A percentile compares a stretch with the other conserved stretches of the same genome.
Evolutionary conservation across 164 flowering plant species (phyloP).

Genomic region (Macadamia tetraphylla): DNA sequence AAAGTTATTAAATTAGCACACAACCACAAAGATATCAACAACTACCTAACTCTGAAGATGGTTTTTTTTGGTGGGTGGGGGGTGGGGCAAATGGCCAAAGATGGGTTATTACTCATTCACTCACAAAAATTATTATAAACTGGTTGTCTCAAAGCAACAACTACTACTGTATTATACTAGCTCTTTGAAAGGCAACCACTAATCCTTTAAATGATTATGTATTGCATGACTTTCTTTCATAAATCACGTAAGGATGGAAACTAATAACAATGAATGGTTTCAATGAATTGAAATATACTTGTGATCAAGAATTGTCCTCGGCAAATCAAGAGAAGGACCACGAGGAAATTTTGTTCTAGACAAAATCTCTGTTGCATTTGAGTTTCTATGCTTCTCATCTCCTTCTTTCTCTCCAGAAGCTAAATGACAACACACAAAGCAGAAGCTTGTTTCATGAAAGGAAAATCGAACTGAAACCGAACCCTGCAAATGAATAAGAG

Average conservation of each 20-base stretch:
- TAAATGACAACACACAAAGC: slow-evolving; percentile 73
- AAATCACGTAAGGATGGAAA: not conserved
- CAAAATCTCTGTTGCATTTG: slow-evolving; percentile 46
- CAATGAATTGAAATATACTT: slow-evolving; percentile 32
- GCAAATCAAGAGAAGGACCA: slow-evolving; percentile 45
- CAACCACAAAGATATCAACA: slow-evolving; percentile 2
- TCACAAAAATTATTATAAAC: not conserved
- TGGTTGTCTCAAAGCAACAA: too few species aligned
- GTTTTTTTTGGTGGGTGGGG: too few species aligned
- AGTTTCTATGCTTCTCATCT: slow-evolving; percentile 50
- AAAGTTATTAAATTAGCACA: not conserved
- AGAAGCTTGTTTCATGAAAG: slow-evolving; percentile 68
- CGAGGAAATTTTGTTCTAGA: slow-evolving; percentile 50
- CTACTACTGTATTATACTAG: too few species aligned
- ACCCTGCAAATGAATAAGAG: slow-evolving; percentile 38
- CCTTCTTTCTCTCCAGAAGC: slow-evolving; percentile 69
- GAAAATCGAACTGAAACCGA: slow-evolving; percentile 61
- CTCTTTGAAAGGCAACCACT: too few species aligned
- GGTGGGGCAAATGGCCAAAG: too few species aligned
- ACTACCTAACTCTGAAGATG: slow-evolving; percentile 1
- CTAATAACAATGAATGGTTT: not conserved
- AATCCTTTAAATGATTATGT: too few species aligned
- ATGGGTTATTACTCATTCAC: not conserved
- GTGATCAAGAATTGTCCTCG: slow-evolving; percentile 53
- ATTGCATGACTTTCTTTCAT: too few species aligned